Base-by-base conservation (phyloP, 140 eudicot genomes). In the Ambrosia hybrid region DNA sequence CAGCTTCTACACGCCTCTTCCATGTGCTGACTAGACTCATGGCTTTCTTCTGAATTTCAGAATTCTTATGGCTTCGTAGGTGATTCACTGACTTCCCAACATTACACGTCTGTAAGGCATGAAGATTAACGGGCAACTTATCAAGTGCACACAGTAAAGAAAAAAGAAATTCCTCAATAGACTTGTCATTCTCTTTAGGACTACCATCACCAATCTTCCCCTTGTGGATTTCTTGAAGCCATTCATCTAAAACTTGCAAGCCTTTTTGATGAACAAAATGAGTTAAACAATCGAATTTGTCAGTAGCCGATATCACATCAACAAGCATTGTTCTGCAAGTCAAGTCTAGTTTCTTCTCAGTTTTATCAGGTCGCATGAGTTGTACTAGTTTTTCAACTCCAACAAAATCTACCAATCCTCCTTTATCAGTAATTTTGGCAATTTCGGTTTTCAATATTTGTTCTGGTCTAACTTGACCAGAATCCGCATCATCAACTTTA, bases 1-100 rank as follows among this genome's bases (percentile, higher is more conserved):
- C 97, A 70, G 97, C 97, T 74, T 91, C 94, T 58, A 91, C 97
- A 30, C 97, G 94, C 72, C 85, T 86, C 76, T 91, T 91, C 97
- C 97, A 91, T 46, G 94, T 91, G 88, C 82, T 91, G 39, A 91
- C 96, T 58, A 91, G 81, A 73, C 86, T 85, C 72, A 88, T 82
- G 17, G 99, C 99, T 81, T 94, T 90, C 77, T 81, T 88, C 83
- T 90, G 99, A 78, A 94, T 88, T 71, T 94, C 99, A 2, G 83
- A 57, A 68, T 88, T 90, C 69, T 82, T 90, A 80, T 94, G 96
- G 43, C 89, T 78, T 0, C 99, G 78, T 21, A 94, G 30, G 52
- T 90, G 91, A 80, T 94, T 94, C 45, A 94, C 99, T 9, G 99
- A 94, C 70, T 81, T 90, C 43, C 99, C 99, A 55, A 94, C 85